Evolutionary conservation across 2,329 filamentous ascomycete species (phyloP), one percentile per base, ranked within the genome.

Genomic region (Blumeriella jaapii): DNA sequence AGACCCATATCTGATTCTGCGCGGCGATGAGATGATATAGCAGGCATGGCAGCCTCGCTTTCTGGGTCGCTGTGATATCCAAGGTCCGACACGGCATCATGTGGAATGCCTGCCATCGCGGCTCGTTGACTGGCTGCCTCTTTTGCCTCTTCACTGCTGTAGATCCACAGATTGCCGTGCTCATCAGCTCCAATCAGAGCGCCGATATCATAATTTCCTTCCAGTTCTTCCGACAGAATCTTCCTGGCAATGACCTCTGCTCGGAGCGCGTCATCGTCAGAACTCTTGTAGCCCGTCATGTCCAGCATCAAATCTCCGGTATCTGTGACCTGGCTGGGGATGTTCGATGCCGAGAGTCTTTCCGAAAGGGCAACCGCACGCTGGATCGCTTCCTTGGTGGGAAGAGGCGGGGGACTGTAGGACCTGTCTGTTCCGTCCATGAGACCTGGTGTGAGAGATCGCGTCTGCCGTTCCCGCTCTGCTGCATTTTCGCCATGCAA

Each of bases 91-190:
- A 78, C 70, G 19, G 85, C 83, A 59, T 96, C 87, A 23, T 41
- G 42, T 4, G 43, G 46, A 17, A 55, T 31, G 3, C 64, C 61
- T 16, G 63, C 63, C 40, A 76, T 55, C 2, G 63, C 61, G 2
- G 68, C 65, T 49, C 68, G 67, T 23, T 80, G 78, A 63, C 79
- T 79, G 19, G 89, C 89, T 5, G 82, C 81, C 51, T 91, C 81
- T 55, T 95, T 96, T 15, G 91, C 86, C 54, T 94, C 87, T 58
- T 96, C 87, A 51, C 87, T 96, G 61, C 86, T 91, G 62, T 98
- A 98, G 47, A 98, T 96, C 89, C 91, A 96, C n/a, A 98, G 68
- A 52, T 98, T 98, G 5, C 91, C 91, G 40, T 91, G 77, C 53
- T 93, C 86, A 54, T 98, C 91, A 28, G 91, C 89, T 9, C 87